phyloP scores from a whole-genome alignment of 2,329 filamentous ascomycete species.

The Penicillium sp. region DNA sequence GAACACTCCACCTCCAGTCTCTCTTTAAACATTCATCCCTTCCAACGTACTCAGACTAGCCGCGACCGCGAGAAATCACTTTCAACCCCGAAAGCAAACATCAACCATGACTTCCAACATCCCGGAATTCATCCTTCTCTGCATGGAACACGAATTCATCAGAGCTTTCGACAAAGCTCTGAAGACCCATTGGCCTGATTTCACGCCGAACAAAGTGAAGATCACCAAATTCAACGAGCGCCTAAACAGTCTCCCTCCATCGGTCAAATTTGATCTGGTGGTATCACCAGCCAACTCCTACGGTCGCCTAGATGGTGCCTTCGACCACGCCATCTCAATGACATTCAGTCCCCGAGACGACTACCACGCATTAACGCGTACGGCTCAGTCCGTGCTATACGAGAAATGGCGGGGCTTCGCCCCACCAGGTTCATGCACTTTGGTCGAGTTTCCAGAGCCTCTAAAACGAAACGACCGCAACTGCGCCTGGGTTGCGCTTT shows the following conservation, averaged over 20 bases:
- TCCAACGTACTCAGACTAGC: not conserved
- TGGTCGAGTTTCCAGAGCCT: slow-evolving; percentile 49
- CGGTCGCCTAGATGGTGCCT: slow-evolving; percentile 56
- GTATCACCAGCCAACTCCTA: slow-evolving; percentile 61
- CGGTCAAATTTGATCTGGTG: slow-evolving; percentile 50
- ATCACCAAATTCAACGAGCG: slow-evolving; percentile 36
- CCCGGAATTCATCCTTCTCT: slow-evolving; percentile 48
- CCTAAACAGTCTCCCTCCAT: slow-evolving; percentile 42
- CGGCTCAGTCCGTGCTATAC: slow-evolving; percentile 51
- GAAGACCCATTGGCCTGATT: slow-evolving; percentile 33
- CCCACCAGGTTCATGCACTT: slow-evolving; percentile 54
- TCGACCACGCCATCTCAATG: slow-evolving; percentile 57
- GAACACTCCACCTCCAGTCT: not conserved
- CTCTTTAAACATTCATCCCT: not conserved
- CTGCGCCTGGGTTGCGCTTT: slow-evolving; percentile 51
- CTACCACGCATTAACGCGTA: slow-evolving; percentile 52
- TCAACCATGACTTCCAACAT: slow-evolving; percentile 34
- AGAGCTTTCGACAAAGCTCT: slow-evolving; percentile 46
- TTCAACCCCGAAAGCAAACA: not conserved
- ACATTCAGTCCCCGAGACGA: slow-evolving; percentile 46
- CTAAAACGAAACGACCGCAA: slow-evolving; percentile 47
- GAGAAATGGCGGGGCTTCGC: slow-evolving; percentile 53
- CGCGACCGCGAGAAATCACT: too few relatives aligned
- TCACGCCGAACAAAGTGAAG: slow-evolving; percentile 38
- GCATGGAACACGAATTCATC: slow-evolving; percentile 43